Conservation (phyloP, 2,329 filamentous ascomycete genomes). For the Annulohypoxylon truncatum region DNA sequence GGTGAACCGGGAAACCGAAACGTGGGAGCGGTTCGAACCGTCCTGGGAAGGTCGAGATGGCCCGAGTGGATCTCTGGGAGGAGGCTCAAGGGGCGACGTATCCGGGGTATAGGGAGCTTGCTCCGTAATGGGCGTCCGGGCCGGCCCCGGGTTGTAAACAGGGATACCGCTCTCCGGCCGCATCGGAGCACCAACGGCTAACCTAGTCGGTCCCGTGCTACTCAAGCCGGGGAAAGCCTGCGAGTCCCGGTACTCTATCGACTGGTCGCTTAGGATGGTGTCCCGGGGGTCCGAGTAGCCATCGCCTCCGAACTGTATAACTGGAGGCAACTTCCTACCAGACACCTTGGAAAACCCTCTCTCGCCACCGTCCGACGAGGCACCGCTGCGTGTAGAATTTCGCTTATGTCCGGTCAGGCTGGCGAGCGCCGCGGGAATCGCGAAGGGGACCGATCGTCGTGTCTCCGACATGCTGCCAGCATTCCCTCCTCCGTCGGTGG, state of each 20-base stretch:
- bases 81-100: conserved; percentile 46
- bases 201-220: conserved; percentile 51
- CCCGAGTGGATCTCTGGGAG: conserved; percentile 52
- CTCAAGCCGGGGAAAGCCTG: conserved; percentile 55
- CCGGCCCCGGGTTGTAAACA: conserved; percentile 74
- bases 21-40: conserved; percentile 49
- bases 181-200: conserved; percentile 69
- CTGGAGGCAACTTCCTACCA: conserved; percentile 72
- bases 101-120: conserved; percentile 60
- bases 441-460: conserved; percentile 55
- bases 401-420: conserved; percentile 57
- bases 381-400: conserved; percentile 46
- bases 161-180: conserved; percentile 69
- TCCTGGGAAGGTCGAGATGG: conserved; percentile 53
- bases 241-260: conserved; percentile 64
- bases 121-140: conserved; percentile 69
- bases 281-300: conserved; percentile 66
- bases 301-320: conserved; percentile 71
- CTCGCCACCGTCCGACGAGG: conserved; percentile 58
- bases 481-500: conserved; percentile 42
- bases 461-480: conserved; percentile 58
- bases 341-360: conserved; percentile 73
- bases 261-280: conserved; percentile 60
- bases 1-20: conserved; percentile 55
- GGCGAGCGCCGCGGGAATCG: conserved; percentile 63